Conservation (phyloP, 2,329 filamentous ascomycete species). For the Juglanconis oblonga region DNA sequence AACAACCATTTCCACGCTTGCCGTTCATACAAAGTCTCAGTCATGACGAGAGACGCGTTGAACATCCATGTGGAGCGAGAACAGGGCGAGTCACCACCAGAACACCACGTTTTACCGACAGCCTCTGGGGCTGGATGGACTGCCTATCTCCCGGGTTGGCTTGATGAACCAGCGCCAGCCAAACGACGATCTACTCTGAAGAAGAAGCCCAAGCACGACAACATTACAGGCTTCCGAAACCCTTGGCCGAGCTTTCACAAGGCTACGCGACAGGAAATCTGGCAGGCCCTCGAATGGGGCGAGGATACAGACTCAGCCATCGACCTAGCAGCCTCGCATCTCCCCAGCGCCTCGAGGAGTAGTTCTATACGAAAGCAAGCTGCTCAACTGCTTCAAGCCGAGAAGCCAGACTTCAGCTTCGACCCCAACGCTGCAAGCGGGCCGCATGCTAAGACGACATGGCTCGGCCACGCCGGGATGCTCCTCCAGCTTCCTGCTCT, state of each 20-base stretch:
- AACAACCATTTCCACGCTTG: too few species aligned
- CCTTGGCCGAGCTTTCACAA: constrained; percentile 28
- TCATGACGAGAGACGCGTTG: background rate
- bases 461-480: constrained; percentile 73
- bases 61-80: background rate
- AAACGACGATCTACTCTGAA: constrained; percentile 1
- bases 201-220: background rate
- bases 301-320: constrained; percentile 20
- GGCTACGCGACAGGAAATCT: constrained; percentile 19
- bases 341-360: background rate
- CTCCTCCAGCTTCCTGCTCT: constrained; percentile 63
- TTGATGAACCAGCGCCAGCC: background rate
- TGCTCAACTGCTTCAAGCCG: constrained; percentile 18
- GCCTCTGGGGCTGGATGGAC: background rate
- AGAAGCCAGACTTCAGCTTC: constrained; percentile 25
- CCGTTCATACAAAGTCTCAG: too few species aligned
- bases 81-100: background rate
- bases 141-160: background rate
- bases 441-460: constrained; percentile 49
- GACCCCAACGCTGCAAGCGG: background rate
- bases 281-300: constrained; percentile 23
- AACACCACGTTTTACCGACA: constrained; percentile 1
- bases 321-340: constrained; percentile 21
- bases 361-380: constrained; percentile 19
- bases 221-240: constrained; percentile 23